Evolutionary conservation across 805 yeast species (phyloP).

Genomic region (Candida silvatica): DNA sequence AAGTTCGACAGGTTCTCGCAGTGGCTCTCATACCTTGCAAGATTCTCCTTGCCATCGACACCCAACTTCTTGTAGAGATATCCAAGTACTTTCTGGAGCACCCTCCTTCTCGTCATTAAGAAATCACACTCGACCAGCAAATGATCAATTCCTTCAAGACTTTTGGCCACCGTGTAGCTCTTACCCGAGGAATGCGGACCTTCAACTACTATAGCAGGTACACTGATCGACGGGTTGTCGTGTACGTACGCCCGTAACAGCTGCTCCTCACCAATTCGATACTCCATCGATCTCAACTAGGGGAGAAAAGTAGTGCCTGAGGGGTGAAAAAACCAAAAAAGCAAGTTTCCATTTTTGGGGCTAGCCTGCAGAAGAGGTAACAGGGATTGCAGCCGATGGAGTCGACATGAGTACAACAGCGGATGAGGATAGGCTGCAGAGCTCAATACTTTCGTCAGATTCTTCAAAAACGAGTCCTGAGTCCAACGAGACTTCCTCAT

Average conservation of each 20-base stretch:
- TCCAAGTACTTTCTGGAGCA: slow-evolving; percentile 33
- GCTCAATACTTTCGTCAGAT: too few species aligned
- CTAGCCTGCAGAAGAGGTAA: too few species aligned
- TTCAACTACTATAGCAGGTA: slow-evolving; percentile 33
- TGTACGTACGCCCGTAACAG: not conserved
- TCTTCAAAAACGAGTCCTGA: not conserved
- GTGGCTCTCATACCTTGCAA: slow-evolving; percentile 5
- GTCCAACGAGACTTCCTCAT: not conserved
- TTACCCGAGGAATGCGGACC: slow-evolving; percentile 45
- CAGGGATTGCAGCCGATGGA: too few species aligned
- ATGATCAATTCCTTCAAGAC: slow-evolving; percentile 21
- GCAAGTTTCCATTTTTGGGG: too few species aligned
- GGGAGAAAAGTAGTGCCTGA: not conserved
- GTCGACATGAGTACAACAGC: too few species aligned
- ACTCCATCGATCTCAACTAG: too few species aligned
- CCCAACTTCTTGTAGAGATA: not conserved
- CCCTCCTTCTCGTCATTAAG: slow-evolving; percentile 30
- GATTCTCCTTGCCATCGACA: slow-evolving; percentile 13
- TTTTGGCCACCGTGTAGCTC: slow-evolving; percentile 27
- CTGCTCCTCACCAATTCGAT: too few species aligned
- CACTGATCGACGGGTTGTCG: slow-evolving; percentile 16
- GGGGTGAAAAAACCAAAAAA: too few species aligned
- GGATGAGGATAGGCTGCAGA: too few species aligned
- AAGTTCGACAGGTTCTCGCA: slow-evolving; percentile 8
- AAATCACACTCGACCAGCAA: slow-evolving; percentile 36